Evolutionary conservation across 2,329 filamentous ascomycete genomes (phyloP).

Genomic region (Metarhizium sp.): DNA sequence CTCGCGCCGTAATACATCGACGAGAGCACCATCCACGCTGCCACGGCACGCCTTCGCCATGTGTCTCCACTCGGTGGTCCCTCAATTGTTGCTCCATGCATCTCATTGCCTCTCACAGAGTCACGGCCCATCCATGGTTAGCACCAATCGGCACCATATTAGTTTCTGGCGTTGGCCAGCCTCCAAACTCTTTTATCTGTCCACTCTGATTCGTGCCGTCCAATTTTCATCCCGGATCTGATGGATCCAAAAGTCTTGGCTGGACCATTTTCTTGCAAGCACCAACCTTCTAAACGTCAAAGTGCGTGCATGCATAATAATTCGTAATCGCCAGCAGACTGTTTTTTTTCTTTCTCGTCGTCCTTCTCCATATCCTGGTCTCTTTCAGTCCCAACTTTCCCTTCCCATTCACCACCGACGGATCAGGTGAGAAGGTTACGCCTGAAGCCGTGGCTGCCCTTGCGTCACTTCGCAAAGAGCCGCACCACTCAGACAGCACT

Average conservation of each 20-base stretch:
- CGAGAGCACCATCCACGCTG: too few species aligned
- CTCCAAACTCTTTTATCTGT: neutral
- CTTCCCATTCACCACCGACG: neutral
- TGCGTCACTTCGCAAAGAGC: neutral
- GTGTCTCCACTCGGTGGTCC: neutral
- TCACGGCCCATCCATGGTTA: neutral
- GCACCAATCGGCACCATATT: neutral
- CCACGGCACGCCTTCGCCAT: neutral
- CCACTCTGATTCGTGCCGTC: constrained; percentile 1
- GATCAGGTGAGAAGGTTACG: neutral
- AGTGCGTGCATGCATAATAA: neutral
- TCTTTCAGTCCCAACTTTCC: too few species aligned
- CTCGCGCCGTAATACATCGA: too few species aligned
- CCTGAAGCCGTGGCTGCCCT: neutral
- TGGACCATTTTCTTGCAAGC: neutral
- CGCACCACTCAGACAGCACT: neutral
- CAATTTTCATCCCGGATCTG: neutral
- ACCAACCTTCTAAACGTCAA: neutral
- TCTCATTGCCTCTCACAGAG: neutral
- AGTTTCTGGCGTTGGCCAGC: neutral
- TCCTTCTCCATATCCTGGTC: neutral
- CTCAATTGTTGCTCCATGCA: neutral
- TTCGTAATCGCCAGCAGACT: neutral
- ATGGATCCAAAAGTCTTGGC: constrained; percentile 2
- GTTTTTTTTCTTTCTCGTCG: neutral